A percentile compares a stretch with the other conserved stretches of the same genome.
Evolutionary conservation across 768 basidiomycete genomes (phyloP).

Genomic region (Boletellus sp.): DNA sequence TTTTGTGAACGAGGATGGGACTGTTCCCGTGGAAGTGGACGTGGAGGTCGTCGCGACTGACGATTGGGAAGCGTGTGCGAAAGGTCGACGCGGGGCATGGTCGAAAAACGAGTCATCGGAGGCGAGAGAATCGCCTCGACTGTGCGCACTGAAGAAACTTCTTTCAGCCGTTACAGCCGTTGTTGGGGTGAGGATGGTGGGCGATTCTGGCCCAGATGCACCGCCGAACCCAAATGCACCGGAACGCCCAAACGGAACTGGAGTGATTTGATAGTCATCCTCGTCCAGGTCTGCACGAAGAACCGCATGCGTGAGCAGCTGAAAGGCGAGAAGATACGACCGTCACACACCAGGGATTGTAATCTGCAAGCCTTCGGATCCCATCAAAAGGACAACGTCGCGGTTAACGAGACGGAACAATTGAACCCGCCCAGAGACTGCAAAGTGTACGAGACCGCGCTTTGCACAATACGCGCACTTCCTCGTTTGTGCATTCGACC

Average conservation of each 20-base stretch:
- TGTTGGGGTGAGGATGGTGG: conserved; percentile 52
- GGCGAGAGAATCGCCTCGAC: conserved; percentile 72
- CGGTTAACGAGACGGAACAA: conserved; percentile 1
- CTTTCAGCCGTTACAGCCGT: conserved; percentile 43
- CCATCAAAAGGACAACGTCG: conserved; percentile 23
- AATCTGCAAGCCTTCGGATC: conserved; percentile 43
- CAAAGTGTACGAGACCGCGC: background rate
- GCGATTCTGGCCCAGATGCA: conserved; percentile 62
- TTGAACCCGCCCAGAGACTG: background rate
- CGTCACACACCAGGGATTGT: conserved; percentile 41
- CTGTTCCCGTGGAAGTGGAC: conserved; percentile 11
- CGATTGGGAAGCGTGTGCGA: conserved; percentile 68
- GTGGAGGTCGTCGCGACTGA: conserved; percentile 55
- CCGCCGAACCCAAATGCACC: conserved; percentile 46
- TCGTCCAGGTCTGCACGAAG: conserved; percentile 71
- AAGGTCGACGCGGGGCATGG: conserved; percentile 52
- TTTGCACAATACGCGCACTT: background rate
- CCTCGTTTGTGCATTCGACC: conserved; percentile 15
- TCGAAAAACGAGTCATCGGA: conserved; percentile 76
- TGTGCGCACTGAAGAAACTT: conserved; percentile 58
- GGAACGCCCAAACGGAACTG: conserved; percentile 67
- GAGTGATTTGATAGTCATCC: conserved; percentile 59
- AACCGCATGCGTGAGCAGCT: background rate
- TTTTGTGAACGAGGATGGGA: conserved; percentile 58
- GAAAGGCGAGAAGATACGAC: background rate